Evolutionary conservation across 306 rosid genomes (phyloP).

Genomic region (Casuarina cunninghamiana): DNA sequence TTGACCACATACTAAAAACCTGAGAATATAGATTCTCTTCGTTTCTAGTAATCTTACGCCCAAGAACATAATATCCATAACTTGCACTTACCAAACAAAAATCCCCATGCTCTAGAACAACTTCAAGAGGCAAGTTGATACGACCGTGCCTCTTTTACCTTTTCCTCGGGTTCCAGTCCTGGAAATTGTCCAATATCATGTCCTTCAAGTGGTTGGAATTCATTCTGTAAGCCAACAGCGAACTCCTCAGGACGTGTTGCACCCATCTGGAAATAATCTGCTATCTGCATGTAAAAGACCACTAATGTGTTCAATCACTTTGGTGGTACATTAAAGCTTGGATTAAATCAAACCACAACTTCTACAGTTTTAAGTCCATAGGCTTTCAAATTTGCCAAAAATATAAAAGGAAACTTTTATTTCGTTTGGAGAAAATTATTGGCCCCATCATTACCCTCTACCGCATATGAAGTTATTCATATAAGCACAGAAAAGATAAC

Average conservation of each 20-base stretch:
- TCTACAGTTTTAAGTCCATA: background rate
- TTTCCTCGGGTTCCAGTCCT: conserved; percentile 43
- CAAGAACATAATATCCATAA: background rate
- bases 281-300: conserved; percentile 54
- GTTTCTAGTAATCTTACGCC: background rate
- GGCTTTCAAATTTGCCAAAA: background rate
- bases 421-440: background rate
- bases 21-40: background rate
- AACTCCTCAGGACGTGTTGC: conserved; percentile 49
- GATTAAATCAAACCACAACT: background rate
- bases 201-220: conserved; percentile 63
- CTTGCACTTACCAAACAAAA: background rate
- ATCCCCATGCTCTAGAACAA: background rate
- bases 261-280: conserved; percentile 60
- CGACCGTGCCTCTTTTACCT: conserved; percentile 32
- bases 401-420: background rate
- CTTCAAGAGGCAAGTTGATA: conserved; percentile 37
- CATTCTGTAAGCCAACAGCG: conserved; percentile 62
- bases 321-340: background rate
- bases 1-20: background rate
- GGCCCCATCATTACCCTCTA: background rate
- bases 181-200: conserved; percentile 87
- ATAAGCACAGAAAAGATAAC: background rate
- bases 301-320: conserved; percentile 9
- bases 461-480: background rate